Evolutionary conservation across 179 eudicot species (phyloP).

Genomic region (Beta macrorhiza): DNA sequence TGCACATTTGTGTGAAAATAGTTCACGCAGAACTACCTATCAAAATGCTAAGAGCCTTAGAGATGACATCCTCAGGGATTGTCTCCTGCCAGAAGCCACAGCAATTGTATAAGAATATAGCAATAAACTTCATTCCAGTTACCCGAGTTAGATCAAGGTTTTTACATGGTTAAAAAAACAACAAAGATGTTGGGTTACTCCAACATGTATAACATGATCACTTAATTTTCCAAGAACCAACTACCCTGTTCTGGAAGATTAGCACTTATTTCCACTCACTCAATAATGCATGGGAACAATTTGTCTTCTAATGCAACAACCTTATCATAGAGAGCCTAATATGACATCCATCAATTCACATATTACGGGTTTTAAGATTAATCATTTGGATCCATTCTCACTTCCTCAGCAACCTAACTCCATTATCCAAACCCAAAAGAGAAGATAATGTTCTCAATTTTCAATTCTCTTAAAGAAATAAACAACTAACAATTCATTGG

Average conservation of each 20-base stretch:
- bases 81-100: slow-evolving; percentile 61
- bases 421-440: no score
- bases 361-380: neutral
- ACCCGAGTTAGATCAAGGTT: neutral
- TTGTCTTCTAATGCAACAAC: neutral
- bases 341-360: neutral
- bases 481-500: no score
- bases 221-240: neutral
- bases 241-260: neutral
- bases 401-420: neutral
- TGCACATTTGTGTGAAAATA: neutral
- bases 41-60: slow-evolving; percentile 65
- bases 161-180: neutral
- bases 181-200: neutral
- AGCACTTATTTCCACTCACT: neutral
- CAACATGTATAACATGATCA: neutral
- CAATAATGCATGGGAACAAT: neutral
- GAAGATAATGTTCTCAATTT: neutral
- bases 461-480: neutral
- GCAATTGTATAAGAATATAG: slow-evolving; percentile 22
- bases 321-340: neutral
- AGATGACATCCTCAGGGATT: slow-evolving; percentile 76
- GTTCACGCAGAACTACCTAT: slow-evolving; percentile 48
- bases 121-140: neutral
- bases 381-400: neutral